phyloP scores from a whole-genome alignment of 2,329 filamentous ascomycete genomes.

The Fusarium virguliforme region DNA sequence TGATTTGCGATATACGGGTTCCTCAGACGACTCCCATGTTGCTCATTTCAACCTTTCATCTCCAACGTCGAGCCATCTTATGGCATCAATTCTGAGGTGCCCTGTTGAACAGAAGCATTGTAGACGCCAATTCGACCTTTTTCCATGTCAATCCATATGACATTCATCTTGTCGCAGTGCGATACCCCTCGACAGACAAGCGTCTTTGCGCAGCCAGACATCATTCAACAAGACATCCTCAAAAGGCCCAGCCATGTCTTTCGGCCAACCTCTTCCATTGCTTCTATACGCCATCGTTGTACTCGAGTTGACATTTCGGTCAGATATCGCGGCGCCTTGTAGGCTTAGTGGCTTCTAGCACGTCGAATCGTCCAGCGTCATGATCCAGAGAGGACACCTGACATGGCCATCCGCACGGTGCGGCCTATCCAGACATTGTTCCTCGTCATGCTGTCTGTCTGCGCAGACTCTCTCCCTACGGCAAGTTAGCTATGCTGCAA shows the following conservation, averaged over 20 bases:
- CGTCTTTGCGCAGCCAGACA: not conserved
- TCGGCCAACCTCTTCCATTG: not conserved
- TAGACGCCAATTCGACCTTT: not conserved
- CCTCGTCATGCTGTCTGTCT: slow-evolving; percentile 27
- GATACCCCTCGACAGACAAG: not conserved
- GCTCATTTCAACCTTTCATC: not conserved
- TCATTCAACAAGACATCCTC: not conserved
- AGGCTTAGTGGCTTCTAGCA: not conserved
- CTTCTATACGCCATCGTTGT: not conserved
- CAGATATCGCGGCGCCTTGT: not conserved
- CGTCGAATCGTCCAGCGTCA: slow-evolving; percentile 21
- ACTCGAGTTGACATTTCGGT: slow-evolving; percentile 1
- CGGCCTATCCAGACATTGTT: slow-evolving; percentile 55
- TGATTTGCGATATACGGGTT: not conserved
- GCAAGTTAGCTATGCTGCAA: not conserved
- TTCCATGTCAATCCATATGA: not conserved
- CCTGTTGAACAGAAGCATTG: not conserved
- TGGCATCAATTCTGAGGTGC: not conserved
- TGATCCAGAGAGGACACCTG: slow-evolving; percentile 42
- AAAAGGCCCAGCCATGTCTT: not conserved
- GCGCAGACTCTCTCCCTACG: slow-evolving; percentile 8
- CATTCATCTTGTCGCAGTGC: not conserved
- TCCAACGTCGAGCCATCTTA: not conserved
- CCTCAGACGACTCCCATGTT: slow-evolving; percentile 1
- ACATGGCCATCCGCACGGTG: slow-evolving; percentile 54